Conservation (phyloP, 2,329 filamentous ascomycete species). For the Dothistroma pini region DNA sequence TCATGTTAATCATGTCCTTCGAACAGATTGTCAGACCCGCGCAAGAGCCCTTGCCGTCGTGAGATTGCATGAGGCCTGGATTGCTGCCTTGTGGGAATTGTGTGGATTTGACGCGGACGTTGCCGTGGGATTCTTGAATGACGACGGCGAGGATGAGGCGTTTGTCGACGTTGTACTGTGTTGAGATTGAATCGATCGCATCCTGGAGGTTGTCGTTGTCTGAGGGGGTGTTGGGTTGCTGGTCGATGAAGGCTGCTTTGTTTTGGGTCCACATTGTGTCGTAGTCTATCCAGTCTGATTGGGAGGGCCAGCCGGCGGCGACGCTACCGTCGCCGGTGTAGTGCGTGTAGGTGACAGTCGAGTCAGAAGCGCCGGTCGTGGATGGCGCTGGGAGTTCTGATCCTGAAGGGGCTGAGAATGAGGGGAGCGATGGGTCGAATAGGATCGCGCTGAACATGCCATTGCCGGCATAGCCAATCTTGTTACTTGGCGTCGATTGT, state of each 20-base stretch:
- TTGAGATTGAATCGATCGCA: constrained; percentile 35
- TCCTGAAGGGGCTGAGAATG: neutral
- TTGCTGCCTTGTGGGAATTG: constrained; percentile 33
- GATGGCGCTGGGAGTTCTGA: neutral
- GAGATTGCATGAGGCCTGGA: constrained; percentile 46
- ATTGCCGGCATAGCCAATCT: neutral
- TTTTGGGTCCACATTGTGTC: constrained; percentile 3
- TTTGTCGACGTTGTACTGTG: constrained; percentile 36
- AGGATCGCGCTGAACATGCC: neutral
- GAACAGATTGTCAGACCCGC: constrained; percentile 40
- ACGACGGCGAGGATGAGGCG: constrained; percentile 44
- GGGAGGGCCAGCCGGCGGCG: constrained; percentile 8
- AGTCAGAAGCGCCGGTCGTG: neutral
- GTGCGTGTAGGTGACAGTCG: constrained; percentile 5
- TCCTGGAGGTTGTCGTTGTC: constrained; percentile 39
- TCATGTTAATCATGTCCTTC: constrained; percentile 33
- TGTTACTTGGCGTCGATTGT: neutral
- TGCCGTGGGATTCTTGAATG: constrained; percentile 46
- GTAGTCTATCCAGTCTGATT: constrained; percentile 8
- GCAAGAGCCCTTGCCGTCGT: constrained; percentile 37
- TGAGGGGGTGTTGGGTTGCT: constrained; percentile 11
- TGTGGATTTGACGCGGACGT: constrained; percentile 42
- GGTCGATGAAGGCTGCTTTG: constrained; percentile 1
- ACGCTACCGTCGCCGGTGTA: constrained; percentile 8
- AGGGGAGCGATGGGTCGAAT: neutral